Evolutionary conservation across 2,329 filamentous ascomycete genomes (phyloP).

Genomic region (Phyllosticta ampelicida): DNA sequence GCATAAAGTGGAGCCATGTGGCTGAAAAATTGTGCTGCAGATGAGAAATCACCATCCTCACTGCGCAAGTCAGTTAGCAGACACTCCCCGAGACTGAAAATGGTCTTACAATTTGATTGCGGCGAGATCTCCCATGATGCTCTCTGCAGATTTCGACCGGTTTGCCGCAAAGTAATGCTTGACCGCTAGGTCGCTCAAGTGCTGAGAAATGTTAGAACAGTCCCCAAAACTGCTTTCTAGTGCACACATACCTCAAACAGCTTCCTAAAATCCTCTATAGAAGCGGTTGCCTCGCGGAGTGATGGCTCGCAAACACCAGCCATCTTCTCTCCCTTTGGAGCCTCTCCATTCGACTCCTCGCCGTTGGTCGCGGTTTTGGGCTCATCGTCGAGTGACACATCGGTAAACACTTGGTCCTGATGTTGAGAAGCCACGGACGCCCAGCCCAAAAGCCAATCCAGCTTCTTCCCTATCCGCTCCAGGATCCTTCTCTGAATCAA

Average conservation of each 20-base stretch:
- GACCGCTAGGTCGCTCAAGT: slow-evolving; percentile 73
- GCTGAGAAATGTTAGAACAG: slow-evolving; percentile 37
- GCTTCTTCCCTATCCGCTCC: slow-evolving; percentile 58
- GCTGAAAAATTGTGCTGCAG: slow-evolving; percentile 68
- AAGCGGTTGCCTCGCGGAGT: slow-evolving; percentile 24
- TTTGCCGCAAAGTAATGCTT: slow-evolving; percentile 73
- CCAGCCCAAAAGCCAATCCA: slow-evolving; percentile 72
- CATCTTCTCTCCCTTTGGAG: slow-evolving; percentile 12
- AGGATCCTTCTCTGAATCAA: slow-evolving; percentile 70
- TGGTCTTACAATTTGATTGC: slow-evolving; percentile 58
- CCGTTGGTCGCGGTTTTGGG: slow-evolving; percentile 5
- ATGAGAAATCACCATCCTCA: slow-evolving; percentile 58
- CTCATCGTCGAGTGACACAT: slow-evolving; percentile 27
- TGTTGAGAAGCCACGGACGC: slow-evolving; percentile 25
- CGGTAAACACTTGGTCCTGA: slow-evolving; percentile 21
- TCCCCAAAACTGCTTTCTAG: not conserved
- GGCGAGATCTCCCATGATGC: slow-evolving; percentile 73
- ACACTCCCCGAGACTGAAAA: slow-evolving; percentile 51
- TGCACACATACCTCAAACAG: slow-evolving; percentile 30
- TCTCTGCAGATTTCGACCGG: slow-evolving; percentile 65
- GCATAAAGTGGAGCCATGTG: slow-evolving; percentile 70
- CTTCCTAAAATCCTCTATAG: slow-evolving; percentile 29
- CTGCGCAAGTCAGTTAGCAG: slow-evolving; percentile 67
- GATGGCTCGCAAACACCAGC: slow-evolving; percentile 21
- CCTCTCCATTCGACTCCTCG: slow-evolving; percentile 12